Conservation (phyloP, 345 rosid species). For the Dipteronia sinensis region DNA sequence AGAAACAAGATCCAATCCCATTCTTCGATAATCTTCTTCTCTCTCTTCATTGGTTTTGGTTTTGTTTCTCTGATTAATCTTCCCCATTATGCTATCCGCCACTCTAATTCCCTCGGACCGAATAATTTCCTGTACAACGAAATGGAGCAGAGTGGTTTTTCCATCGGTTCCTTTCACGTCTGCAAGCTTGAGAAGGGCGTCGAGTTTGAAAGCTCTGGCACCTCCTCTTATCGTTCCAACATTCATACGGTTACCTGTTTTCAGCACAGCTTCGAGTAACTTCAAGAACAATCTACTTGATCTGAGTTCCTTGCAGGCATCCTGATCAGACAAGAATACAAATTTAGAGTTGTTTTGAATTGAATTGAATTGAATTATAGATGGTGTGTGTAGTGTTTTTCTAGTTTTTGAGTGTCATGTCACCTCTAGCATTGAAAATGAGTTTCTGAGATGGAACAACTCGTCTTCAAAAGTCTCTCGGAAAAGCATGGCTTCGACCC, state of each 20-base stretch:
- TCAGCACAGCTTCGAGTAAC: slow-evolving; percentile 87
- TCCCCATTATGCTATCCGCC: slow-evolving; percentile 90
- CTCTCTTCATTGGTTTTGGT: slow-evolving; percentile 61
- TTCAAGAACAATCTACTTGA: slow-evolving; percentile 90
- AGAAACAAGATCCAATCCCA: slow-evolving; percentile 91
- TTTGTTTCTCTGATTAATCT: slow-evolving; percentile 64
- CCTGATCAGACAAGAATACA: slow-evolving; percentile 39
- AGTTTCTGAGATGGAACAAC: slow-evolving; percentile 80
- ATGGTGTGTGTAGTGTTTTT: neutral
- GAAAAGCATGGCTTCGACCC: slow-evolving; percentile 91
- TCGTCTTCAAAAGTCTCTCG: slow-evolving; percentile 91
- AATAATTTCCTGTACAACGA: slow-evolving; percentile 90
- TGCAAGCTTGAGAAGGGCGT: slow-evolving; percentile 85
- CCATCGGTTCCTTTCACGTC: slow-evolving; percentile 96
- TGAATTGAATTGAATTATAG: neutral
- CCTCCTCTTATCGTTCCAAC: slow-evolving; percentile 96
- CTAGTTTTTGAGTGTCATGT: slow-evolving; percentile 13
- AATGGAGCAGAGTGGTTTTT: slow-evolving; percentile 83
- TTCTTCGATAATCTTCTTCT: slow-evolving; percentile 86
- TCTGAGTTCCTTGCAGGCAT: slow-evolving; percentile 95
- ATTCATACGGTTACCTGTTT: slow-evolving; percentile 97
- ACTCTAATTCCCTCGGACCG: slow-evolving; percentile 88
- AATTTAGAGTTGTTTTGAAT: neutral
- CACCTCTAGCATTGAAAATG: slow-evolving; percentile 90
- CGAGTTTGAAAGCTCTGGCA: slow-evolving; percentile 94